Evolutionary conservation across 2,329 filamentous ascomycete species (phyloP).

Genomic region (Fusarium compactum): DNA sequence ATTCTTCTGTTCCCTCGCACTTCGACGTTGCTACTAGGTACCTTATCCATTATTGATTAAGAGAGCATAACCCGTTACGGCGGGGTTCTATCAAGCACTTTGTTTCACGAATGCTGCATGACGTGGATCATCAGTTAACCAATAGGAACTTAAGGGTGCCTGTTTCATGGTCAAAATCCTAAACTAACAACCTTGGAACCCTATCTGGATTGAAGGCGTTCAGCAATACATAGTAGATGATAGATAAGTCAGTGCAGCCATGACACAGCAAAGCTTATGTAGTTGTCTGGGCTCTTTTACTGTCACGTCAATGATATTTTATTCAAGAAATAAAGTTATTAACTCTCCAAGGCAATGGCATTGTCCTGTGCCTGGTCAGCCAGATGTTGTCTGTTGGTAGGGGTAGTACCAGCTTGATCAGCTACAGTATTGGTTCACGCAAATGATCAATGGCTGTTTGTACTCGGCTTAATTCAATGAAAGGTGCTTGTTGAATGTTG

Average conservation of each 20-base stretch:
- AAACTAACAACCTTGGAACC: constrained; percentile 11
- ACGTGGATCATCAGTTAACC: constrained; percentile 20
- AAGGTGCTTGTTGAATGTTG: background rate
- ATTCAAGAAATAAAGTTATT: background rate
- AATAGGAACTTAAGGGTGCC: constrained; percentile 33
- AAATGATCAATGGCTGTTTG: background rate
- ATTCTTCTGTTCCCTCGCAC: background rate
- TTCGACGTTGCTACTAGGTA: background rate
- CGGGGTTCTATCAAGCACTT: constrained; percentile 1
- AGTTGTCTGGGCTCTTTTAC: background rate
- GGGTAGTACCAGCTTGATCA: background rate
- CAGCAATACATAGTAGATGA: background rate
- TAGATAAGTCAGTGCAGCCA: background rate
- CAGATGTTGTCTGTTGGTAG: background rate
- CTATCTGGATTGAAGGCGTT: background rate
- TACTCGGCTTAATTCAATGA: background rate
- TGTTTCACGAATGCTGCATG: constrained; percentile 43
- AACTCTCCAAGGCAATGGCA: background rate
- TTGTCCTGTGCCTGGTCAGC: background rate
- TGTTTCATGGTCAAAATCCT: constrained; percentile 32
- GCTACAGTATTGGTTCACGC: background rate
- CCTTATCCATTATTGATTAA: background rate
- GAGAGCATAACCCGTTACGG: background rate
- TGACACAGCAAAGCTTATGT: background rate
- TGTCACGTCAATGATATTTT: background rate